Percentiles rank a stretch among this genome's conserved stretches.
These are phyloP conservation scores for Anacardium occidentale DNA, from an alignment of 345 rosid species.

Conservation along the genomic window DNA sequence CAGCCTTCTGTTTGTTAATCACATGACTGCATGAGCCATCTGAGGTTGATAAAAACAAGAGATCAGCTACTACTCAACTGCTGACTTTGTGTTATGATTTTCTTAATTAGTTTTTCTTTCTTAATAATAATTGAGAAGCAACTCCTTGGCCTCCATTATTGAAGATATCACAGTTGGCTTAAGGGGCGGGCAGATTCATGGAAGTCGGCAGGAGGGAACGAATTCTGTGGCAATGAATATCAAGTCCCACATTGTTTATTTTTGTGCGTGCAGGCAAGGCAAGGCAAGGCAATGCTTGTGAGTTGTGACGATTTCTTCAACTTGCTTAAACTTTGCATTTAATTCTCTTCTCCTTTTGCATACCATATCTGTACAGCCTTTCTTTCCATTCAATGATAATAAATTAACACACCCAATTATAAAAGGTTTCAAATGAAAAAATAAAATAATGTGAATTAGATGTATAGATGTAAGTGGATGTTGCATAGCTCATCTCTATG, in stretches of 20 bases:
- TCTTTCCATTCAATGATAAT: too few relatives aligned
- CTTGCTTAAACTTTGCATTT: too few relatives aligned
- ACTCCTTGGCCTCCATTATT: not conserved
- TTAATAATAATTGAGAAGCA: not conserved
- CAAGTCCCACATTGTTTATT: constrained; percentile 36
- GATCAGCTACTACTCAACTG: not conserved
- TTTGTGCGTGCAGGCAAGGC: constrained; percentile 16
- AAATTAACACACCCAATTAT: too few relatives aligned
- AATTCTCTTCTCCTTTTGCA: too few relatives aligned
- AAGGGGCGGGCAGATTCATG: not conserved
- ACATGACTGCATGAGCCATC: constrained; percentile 33
- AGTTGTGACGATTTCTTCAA: too few relatives aligned
- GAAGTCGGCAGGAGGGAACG: not conserved
- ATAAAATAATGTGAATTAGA: too few relatives aligned
- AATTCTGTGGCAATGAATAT: constrained; percentile 10
- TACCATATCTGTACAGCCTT: too few relatives aligned
- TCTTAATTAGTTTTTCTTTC: not conserved
- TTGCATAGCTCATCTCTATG: too few relatives aligned
- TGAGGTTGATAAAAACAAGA: constrained; percentile 7
- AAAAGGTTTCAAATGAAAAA: too few relatives aligned
- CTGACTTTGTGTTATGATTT: not conserved
- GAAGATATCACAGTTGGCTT: constrained; percentile 1
- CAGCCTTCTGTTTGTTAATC: constrained; percentile 26
- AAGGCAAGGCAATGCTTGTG: too few relatives aligned
- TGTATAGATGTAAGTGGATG: too few relatives aligned